A percentile compares a stretch with the other conserved stretches of the same genome.
These are phyloP conservation scores for Fraxinus ornus DNA, from an alignment of 305 asterid genomes.

Conservation along the genomic window DNA sequence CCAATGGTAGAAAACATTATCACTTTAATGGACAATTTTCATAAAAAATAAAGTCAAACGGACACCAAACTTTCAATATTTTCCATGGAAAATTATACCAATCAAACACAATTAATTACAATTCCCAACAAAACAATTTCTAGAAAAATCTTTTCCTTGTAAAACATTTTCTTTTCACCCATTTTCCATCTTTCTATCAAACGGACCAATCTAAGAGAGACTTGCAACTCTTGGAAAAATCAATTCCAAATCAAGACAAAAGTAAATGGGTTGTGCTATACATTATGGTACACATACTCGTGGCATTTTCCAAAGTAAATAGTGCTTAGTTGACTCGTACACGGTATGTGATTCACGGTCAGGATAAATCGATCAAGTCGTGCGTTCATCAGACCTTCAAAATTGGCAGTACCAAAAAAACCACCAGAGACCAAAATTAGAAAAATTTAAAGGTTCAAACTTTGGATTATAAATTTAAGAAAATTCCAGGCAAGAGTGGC, in stretches of 20 bases:
- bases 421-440: neutral
- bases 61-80: too few species aligned
- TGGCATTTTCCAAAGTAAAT: too few species aligned
- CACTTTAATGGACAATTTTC: too few species aligned
- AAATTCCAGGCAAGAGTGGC: conserved; percentile 27
- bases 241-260: neutral
- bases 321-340: neutral
- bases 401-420: neutral
- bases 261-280: neutral
- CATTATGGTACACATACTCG: too few species aligned
- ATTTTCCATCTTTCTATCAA: too few species aligned
- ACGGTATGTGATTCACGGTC: conserved; percentile 7
- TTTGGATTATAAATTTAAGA: conserved; percentile 18
- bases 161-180: too few species aligned
- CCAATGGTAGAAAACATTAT: too few species aligned
- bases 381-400: neutral
- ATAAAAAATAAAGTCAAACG: too few species aligned
- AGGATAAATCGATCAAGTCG: neutral
- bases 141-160: too few species aligned
- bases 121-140: too few species aligned
- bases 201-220: neutral
- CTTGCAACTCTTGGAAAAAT: neutral
- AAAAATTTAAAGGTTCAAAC: neutral
- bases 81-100: too few species aligned
- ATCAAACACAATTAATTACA: too few species aligned